A percentile compares a stretch with the other conserved stretches of the same genome.
phyloP scores from a whole-genome alignment of 805 yeast genomes.

The Candida vartiovaarae region DNA sequence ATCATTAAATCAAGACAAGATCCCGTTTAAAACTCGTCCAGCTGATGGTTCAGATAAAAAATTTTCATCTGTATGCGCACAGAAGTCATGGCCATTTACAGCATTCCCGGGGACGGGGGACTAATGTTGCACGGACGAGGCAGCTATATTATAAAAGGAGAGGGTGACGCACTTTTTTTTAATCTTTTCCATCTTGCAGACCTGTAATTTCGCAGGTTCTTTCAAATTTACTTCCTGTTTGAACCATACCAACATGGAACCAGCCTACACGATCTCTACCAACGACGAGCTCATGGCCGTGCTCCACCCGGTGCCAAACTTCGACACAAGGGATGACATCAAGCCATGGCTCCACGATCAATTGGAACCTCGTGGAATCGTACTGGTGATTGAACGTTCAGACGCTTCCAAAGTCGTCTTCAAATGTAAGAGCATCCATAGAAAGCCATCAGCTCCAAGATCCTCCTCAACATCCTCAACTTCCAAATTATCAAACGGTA shows the following conservation, averaged over 20 bases:
- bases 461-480: slow-evolving; percentile 3
- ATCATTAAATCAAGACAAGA: too few species aligned
- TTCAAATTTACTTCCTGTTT: too few species aligned
- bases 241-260: not conserved
- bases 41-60: slow-evolving; percentile 23
- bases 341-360: slow-evolving; percentile 22
- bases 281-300: slow-evolving; percentile 21
- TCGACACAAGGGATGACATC: slow-evolving; percentile 19
- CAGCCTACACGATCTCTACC: slow-evolving; percentile 9
- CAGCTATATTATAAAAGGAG: not conserved
- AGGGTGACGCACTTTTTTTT: not conserved
- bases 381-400: slow-evolving; percentile 26
- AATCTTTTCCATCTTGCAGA: slow-evolving; percentile 11
- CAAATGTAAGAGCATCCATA: slow-evolving; percentile 26
- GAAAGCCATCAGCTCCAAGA: slow-evolving; percentile 16
- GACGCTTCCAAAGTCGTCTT: slow-evolving; percentile 27
- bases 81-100: too few species aligned
- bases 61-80: slow-evolving; percentile 5
- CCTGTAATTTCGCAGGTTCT: not conserved
- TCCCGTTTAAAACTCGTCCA: too few species aligned
- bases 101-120: too few species aligned
- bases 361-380: slow-evolving; percentile 18
- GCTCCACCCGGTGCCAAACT: slow-evolving; percentile 21
- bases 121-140: not conserved
- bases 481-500: slow-evolving; percentile 6